Percentiles rank a stretch among this genome's conserved stretches.
phyloP scores from a whole-genome alignment of 352 stramenopile genomes.

The Phytophthora chlamydospora region DNA sequence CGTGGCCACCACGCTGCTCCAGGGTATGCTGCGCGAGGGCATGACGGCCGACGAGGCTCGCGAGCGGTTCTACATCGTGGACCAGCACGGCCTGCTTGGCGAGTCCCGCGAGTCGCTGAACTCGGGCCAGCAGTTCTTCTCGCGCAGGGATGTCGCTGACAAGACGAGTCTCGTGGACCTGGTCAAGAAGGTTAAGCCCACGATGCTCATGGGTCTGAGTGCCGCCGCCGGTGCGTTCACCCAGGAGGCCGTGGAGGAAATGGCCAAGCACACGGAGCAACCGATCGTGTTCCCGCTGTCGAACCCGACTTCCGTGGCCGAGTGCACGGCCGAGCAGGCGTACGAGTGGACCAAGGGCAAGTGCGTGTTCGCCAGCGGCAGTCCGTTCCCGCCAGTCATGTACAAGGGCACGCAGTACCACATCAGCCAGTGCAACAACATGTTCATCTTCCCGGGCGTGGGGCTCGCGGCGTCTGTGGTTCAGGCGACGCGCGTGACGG shows the following conservation, averaged over 20 bases:
- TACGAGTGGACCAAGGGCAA: slow-evolving; percentile 96
- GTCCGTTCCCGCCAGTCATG: slow-evolving; percentile 93
- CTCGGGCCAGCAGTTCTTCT: slow-evolving; percentile 85
- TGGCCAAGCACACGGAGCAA: slow-evolving; percentile 86
- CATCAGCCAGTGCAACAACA: slow-evolving; percentile 95
- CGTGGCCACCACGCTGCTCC: slow-evolving; percentile 90
- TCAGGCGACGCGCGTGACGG: slow-evolving; percentile 80
- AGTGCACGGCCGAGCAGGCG: slow-evolving; percentile 96
- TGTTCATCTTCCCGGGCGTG: slow-evolving; percentile 98
- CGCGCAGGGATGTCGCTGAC: slow-evolving; percentile 67
- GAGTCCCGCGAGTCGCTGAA: slow-evolving; percentile 55
- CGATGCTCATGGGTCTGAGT: slow-evolving; percentile 95
- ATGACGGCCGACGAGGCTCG: slow-evolving; percentile 72
- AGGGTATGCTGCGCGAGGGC: slow-evolving; percentile 92
- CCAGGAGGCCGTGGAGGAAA: slow-evolving; percentile 81
- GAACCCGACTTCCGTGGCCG: slow-evolving; percentile 96
- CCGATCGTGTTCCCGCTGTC: slow-evolving; percentile 98
- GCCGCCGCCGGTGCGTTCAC: slow-evolving; percentile 90
- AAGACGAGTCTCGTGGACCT: slow-evolving; percentile 82
- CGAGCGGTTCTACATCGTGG: slow-evolving; percentile 79
- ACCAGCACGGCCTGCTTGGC: slow-evolving; percentile 77
- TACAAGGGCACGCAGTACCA: slow-evolving; percentile 85
- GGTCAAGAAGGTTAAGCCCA: slow-evolving; percentile 90
- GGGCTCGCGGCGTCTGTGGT: slow-evolving; percentile 92
- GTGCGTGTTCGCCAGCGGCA: slow-evolving; percentile 96